Evolutionary conservation across 1,139 yeast species (phyloP).

Genomic region (Taphrina flavorubra): DNA sequence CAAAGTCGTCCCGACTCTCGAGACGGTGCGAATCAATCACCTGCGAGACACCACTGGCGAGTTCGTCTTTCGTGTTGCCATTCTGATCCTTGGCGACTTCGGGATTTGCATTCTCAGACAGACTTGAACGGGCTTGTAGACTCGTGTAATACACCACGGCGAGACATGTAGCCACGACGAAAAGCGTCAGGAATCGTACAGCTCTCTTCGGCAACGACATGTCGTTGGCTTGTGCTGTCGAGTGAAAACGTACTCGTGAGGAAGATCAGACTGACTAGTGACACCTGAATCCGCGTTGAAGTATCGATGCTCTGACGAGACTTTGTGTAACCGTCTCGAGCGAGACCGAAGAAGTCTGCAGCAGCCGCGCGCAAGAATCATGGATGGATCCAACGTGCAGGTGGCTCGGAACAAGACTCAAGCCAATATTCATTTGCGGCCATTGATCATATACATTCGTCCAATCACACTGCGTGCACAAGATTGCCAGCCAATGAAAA

Average conservation of each 20-base stretch:
- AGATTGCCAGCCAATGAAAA: too few relatives aligned
- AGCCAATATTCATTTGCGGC: too few relatives aligned
- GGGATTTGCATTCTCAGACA: constrained; percentile 33
- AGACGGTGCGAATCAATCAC: constrained; percentile 35
- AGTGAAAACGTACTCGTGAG: neutral
- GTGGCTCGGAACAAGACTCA: too few relatives aligned
- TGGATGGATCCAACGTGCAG: too few relatives aligned
- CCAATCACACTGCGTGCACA: too few relatives aligned
- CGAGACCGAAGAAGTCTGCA: too few relatives aligned
- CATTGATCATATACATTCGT: too few relatives aligned
- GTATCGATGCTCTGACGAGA: too few relatives aligned
- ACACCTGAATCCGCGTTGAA: too few relatives aligned
- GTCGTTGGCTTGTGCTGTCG: neutral
- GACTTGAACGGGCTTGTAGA: neutral
- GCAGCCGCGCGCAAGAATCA: too few relatives aligned
- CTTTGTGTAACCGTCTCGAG: too few relatives aligned
- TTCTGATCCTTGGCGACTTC: constrained; percentile 16
- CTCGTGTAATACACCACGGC: constrained; percentile 2
- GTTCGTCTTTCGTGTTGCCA: constrained; percentile 34
- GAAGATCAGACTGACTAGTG: too few relatives aligned
- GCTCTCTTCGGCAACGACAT: constrained; percentile 13
- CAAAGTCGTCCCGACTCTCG: constrained; percentile 18
- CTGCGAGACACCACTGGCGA: constrained; percentile 28
- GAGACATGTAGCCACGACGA: neutral
- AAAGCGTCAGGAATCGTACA: neutral